Evolutionary conservation across 768 basidiomycete genomes (phyloP).

Genomic region (Goffeauzyma gilvescens): DNA sequence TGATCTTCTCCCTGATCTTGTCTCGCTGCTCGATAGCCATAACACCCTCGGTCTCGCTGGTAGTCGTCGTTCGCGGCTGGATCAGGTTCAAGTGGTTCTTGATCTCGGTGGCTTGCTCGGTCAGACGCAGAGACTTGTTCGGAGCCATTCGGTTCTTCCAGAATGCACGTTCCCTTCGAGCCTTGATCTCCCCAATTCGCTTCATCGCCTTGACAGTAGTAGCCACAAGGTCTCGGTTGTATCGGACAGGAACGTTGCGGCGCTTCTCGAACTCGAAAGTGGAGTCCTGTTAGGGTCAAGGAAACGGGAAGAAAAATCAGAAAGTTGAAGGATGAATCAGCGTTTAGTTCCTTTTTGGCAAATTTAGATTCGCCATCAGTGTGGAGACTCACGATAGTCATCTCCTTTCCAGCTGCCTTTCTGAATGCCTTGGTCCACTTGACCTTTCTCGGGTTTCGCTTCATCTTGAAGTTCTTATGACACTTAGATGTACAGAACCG

Average conservation of each 20-base stretch:
- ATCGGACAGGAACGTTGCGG: slow-evolving; percentile 87
- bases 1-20: slow-evolving; percentile 35
- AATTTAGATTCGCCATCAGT: too few relatives aligned
- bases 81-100: slow-evolving; percentile 37
- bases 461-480: slow-evolving; percentile 99
- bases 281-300: slow-evolving; percentile 48
- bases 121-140: slow-evolving; percentile 45
- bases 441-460: slow-evolving; percentile 96
- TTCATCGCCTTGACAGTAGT: slow-evolving; percentile 95
- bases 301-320: too few relatives aligned
- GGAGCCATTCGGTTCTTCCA: slow-evolving; percentile 86
- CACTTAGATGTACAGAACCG: slow-evolving; percentile 98
- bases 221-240: slow-evolving; percentile 79
- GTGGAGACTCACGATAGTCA: slow-evolving; percentile 66
- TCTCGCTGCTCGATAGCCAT: slow-evolving; percentile 33
- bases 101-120: slow-evolving; percentile 45
- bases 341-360: neutral
- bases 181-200: slow-evolving; percentile 76
- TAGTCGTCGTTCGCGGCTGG: slow-evolving; percentile 21
- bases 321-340: neutral
- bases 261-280: slow-evolving; percentile 99
- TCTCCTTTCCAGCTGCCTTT: slow-evolving; percentile 96
- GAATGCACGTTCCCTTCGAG: slow-evolving; percentile 77
- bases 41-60: slow-evolving; percentile 33
- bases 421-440: slow-evolving; percentile 99